Base-by-base conservation (phyloP, 1,284 basidiomycete genomes). In the Agaricales sp. region DNA sequence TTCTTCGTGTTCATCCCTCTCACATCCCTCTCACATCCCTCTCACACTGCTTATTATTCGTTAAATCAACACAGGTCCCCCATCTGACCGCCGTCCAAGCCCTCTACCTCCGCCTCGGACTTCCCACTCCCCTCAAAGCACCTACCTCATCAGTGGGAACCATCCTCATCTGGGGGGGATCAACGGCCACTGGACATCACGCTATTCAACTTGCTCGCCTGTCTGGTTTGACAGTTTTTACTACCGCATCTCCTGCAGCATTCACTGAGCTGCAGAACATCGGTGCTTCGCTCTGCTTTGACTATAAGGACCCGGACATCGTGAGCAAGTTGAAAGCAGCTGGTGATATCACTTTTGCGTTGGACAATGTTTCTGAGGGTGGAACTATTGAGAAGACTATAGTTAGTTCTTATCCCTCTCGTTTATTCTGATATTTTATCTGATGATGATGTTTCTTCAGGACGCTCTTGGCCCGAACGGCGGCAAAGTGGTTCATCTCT, bases 271-370 rank as follows among this genome's bases (percentile, higher is more conserved):
- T 69, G 50, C 63, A 64, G 52, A 52, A 55, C 3, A 58, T 61
- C 25, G 70, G 70, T 4, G 70, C 68, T 0, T 59, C 64, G 35
- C 58, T 55, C 8, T 59, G 61, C 12, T 62, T 69, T 55, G 58
- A 65, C 52, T 56, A 53, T 35, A 30, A 50, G 35, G 54, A 50
- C 45, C 43, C 50, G 8, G 47, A 54, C 23, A 47, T 47, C 22
- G 49, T 30, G 13, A 21, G 20, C n/a, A 43, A 43, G 41, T 11
- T 43, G 8, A 43, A n/a, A 21, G 41, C 41, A 8, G 41, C 41
- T 16, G 41, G 41, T 11, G 41, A 16, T 8, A 19, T 43, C 8
- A 8, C 8, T 8, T 21, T 43, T 43, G 41, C 18, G 41, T 19
- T 43, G 8, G 41, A 43, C 20, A 43, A 8, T 8, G 20, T 43